Percentiles rank a stretch among this genome's conserved stretches.
Evolutionary conservation across 148 eudicot genomes (phyloP).

Genomic region (Rhododendron williamsianum): DNA sequence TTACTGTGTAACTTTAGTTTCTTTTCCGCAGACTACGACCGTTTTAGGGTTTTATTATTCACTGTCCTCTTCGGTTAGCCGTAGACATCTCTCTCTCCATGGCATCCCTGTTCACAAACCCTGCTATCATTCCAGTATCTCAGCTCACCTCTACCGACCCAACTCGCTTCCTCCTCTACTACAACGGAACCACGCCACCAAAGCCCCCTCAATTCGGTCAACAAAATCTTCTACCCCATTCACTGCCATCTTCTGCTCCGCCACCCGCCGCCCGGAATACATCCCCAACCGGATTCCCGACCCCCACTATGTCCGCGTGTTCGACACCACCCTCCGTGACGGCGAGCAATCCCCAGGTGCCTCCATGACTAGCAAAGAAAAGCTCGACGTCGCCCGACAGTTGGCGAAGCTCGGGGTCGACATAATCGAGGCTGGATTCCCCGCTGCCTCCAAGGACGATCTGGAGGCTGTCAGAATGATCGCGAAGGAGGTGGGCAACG

Average conservation of each 20-base stretch:
- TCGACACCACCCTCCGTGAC: slow-evolving; percentile 93
- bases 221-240: neutral
- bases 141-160: neutral
- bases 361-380: slow-evolving; percentile 76
- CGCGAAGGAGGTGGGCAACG: slow-evolving; percentile 64
- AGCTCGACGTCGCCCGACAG: slow-evolving; percentile 75
- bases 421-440: slow-evolving; percentile 88
- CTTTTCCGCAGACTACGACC: too few species aligned
- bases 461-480: slow-evolving; percentile 71
- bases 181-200: neutral
- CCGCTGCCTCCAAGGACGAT: slow-evolving; percentile 79
- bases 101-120: slow-evolving; percentile 19
- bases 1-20: too few species aligned
- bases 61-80: too few species aligned
- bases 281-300: slow-evolving; percentile 61
- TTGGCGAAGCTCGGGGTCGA: slow-evolving; percentile 79
- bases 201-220: neutral
- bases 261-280: slow-evolving; percentile 47
- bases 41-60: too few species aligned
- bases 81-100: neutral
- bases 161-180: slow-evolving; percentile 4
- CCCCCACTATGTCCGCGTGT: slow-evolving; percentile 65
- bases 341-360: slow-evolving; percentile 99
- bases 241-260: slow-evolving; percentile 17
- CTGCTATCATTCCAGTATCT: slow-evolving; percentile 3